Conservation (phyloP, 371 early-diverging fungal species). For the Neoconidiobolus thromboides region DNA sequence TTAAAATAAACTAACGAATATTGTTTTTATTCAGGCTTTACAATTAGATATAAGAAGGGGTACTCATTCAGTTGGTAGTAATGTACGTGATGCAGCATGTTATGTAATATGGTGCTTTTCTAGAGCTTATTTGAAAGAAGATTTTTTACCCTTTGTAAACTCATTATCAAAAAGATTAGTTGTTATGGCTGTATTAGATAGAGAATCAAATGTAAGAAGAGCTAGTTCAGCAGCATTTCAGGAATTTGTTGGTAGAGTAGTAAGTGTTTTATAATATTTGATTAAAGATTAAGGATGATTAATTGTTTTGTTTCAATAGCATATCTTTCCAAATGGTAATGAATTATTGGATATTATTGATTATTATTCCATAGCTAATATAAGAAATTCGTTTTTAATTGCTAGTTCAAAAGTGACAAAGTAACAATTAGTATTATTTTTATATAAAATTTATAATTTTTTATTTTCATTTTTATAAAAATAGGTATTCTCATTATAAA, state of each 20-base stretch:
- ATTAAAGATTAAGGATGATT: background rate
- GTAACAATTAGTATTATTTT: slow-evolving; percentile 15
- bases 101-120: slow-evolving; percentile 96
- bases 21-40: slow-evolving; percentile 29
- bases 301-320: slow-evolving; percentile 15
- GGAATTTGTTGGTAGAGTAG: slow-evolving; percentile 88
- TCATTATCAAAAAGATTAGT: slow-evolving; percentile 46
- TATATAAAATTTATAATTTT: background rate
- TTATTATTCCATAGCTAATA: slow-evolving; percentile 77
- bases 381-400: slow-evolving; percentile 42
- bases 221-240: slow-evolving; percentile 94
- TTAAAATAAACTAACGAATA: slow-evolving; percentile 26
- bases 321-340: slow-evolving; percentile 86
- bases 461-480: background rate
- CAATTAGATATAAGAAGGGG: slow-evolving; percentile 76
- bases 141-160: slow-evolving; percentile 24
- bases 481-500: background rate
- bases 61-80: slow-evolving; percentile 73
- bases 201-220: slow-evolving; percentile 86
- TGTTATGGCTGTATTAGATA: slow-evolving; percentile 67
- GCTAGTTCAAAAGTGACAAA: slow-evolving; percentile 45
- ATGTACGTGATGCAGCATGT: slow-evolving; percentile 90
- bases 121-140: slow-evolving; percentile 36
- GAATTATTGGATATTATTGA: slow-evolving; percentile 76
- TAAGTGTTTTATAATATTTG: slow-evolving; percentile 11